Base-by-base conservation (phyloP, 2,329 filamentous ascomycete genomes). In the Fusarium protoensiforme region DNA sequence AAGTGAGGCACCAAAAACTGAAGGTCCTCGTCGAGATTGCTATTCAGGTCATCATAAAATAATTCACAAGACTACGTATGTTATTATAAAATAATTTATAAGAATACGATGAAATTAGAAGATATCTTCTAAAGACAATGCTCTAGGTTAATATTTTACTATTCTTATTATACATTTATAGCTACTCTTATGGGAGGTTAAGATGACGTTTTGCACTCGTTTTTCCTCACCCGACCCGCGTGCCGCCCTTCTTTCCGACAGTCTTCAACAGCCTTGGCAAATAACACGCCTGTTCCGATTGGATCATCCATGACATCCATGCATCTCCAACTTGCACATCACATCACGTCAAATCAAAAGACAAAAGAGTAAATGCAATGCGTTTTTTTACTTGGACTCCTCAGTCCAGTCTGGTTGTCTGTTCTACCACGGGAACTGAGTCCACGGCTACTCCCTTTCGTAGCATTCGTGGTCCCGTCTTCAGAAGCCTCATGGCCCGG, bases 391-490 rank as follows among this genome's bases (percentile, higher is more conserved):
- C 73, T 62, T 77, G 77, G 77, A 80, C 78, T 75, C 66, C 78
- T 78, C 78, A 79, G 78, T 79, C 78, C 77, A 78, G 74, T 78
- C 77, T 78, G 77, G 77, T 77, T 77, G 63, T 80, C 78, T 80
- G 77, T 79, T 73, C 77, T 79, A 79, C 78, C 77, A 78, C 75
- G 77, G 78, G 75, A 75, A 75, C 72, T 72, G 74, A 77, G 67
- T 69, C 72, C 75, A 70, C 69, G 60, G 59, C 72, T 73, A 71
- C 72, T 65, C 58, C 61, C 67, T 64, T 58, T 68, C 54, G 70
- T 69, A 71, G 67, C 67, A 69, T 74, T 51, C 70, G 72, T 77
- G 68, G 71, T 73, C 75, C 77, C 75, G 70, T 77, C 64, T 65
- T 73, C 73, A 73, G 75, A 78, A 78, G 75, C 78, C 73, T 75